phyloP scores from a whole-genome alignment of 2,329 filamentous ascomycete species.

The Penicillium sp. region DNA sequence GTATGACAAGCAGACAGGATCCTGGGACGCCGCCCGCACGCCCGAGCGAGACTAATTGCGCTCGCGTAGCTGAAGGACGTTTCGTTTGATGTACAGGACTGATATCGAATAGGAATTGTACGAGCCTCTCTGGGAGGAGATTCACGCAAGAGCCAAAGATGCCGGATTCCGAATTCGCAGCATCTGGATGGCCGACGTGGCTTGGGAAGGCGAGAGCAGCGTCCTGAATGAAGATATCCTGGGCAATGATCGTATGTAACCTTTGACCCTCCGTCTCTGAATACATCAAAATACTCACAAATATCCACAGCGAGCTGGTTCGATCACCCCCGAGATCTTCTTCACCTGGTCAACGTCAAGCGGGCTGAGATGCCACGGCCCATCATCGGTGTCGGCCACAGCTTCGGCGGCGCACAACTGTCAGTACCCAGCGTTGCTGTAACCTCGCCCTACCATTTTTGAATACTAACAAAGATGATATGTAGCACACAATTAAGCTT shows the following conservation, averaged over 20 bases:
- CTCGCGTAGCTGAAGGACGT: not conserved
- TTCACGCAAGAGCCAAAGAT: conserved; percentile 62
- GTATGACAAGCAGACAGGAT: conserved; percentile 45
- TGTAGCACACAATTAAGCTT: conserved; percentile 66
- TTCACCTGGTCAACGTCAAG: conserved; percentile 84
- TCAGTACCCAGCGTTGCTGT: conserved; percentile 26
- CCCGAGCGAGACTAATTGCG: not conserved
- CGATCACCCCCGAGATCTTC: conserved; percentile 81
- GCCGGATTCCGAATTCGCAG: conserved; percentile 72
- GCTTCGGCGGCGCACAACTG: conserved; percentile 79
- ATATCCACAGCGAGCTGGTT: conserved; percentile 73
- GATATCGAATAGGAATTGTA: conserved; percentile 72
- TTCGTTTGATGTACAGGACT: not conserved
- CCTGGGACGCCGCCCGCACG: too few relatives aligned
- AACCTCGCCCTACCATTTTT: not conserved
- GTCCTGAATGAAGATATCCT: conserved; percentile 74
- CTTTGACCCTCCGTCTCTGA: not conserved
- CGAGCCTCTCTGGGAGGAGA: conserved; percentile 87
- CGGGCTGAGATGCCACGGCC: conserved; percentile 79
- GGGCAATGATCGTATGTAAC: conserved; percentile 77
- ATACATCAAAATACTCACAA: conserved; percentile 20
- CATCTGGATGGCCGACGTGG: conserved; percentile 91
- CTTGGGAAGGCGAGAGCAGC: conserved; percentile 80
- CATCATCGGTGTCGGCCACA: conserved; percentile 84
- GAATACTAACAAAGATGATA: conserved; percentile 5